phyloP scores from a whole-genome alignment of 2,329 filamentous ascomycete species.

The Didymella exigua region DNA sequence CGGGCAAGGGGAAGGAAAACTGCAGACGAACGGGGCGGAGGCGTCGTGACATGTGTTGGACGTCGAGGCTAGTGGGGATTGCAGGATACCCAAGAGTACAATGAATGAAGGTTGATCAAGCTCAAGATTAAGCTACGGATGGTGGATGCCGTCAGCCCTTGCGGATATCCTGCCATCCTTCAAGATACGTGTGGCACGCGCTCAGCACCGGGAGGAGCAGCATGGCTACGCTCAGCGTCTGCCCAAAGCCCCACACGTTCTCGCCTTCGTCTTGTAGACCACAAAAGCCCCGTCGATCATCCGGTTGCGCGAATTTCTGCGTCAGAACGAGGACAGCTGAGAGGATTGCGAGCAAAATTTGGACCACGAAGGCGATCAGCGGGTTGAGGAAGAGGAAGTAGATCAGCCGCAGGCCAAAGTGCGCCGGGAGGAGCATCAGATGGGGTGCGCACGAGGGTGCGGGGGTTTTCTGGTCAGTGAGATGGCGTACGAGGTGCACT shows the following conservation, averaged over 20 bases:
- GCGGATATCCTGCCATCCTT: slow-evolving; percentile 34
- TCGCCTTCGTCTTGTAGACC: slow-evolving; percentile 32
- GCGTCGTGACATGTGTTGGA: neutral
- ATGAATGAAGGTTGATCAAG: neutral
- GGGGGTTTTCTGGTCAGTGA: slow-evolving; percentile 8
- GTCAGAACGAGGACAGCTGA: slow-evolving; percentile 32
- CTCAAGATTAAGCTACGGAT: neutral
- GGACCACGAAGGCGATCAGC: slow-evolving; percentile 33
- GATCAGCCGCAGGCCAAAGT: slow-evolving; percentile 21
- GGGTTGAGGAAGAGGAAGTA: slow-evolving; percentile 38
- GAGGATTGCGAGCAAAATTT: slow-evolving; percentile 33
- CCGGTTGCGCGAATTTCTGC: slow-evolving; percentile 36
- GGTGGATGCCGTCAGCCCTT: neutral
- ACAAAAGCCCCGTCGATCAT: slow-evolving; percentile 26
- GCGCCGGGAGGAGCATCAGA: slow-evolving; percentile 12
- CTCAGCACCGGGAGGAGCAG: slow-evolving; percentile 34
- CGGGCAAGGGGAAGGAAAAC: slow-evolving; percentile 6
- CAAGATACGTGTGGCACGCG: slow-evolving; percentile 35
- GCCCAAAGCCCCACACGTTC: slow-evolving; percentile 40
- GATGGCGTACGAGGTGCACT: slow-evolving; percentile 7
- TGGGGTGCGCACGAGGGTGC: neutral
- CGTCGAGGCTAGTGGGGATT: no score
- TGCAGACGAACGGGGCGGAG: neutral
- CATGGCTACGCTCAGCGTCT: slow-evolving; percentile 41
- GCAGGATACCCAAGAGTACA: neutral